These are phyloP conservation scores for Coprinopsis marcescibilis DNA, from an alignment of 768 basidiomycete genomes.

Conservation along the genomic window DNA sequence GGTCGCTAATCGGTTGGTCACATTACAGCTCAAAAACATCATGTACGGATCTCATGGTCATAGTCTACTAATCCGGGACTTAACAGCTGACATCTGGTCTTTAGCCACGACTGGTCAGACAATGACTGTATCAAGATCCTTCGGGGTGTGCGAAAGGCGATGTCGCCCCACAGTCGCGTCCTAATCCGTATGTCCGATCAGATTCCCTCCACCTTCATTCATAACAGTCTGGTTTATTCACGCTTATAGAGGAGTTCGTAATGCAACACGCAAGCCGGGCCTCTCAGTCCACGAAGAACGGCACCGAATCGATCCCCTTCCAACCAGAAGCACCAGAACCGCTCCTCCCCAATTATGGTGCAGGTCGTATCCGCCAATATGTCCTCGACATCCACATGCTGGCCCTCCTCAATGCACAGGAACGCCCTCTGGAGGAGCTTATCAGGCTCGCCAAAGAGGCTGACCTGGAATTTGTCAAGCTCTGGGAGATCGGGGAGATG, in stretches of 20 bases:
- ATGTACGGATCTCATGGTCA: conserved; percentile 20
- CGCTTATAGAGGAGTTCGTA: conserved; percentile 29
- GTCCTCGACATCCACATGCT: conserved; percentile 44
- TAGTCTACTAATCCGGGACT: background rate
- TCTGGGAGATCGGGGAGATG: conserved; percentile 28
- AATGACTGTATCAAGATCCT: conserved; percentile 30
- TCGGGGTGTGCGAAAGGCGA: conserved; percentile 26
- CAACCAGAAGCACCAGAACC: conserved; percentile 33
- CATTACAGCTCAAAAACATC: conserved; percentile 29
- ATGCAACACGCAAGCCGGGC: conserved; percentile 23
- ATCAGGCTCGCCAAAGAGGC: conserved; percentile 26
- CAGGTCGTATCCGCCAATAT: conserved; percentile 34
- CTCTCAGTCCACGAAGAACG: background rate
- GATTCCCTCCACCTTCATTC: background rate
- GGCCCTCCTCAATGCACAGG: conserved; percentile 33
- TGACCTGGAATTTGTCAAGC: conserved; percentile 26
- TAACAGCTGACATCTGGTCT: background rate
- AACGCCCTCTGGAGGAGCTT: conserved; percentile 37
- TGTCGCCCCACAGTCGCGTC: conserved; percentile 28
- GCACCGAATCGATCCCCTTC: too few relatives aligned
- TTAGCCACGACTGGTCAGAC: conserved; percentile 40
- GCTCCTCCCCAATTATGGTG: conserved; percentile 42
- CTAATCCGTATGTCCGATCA: conserved; percentile 28
- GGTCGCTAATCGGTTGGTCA: background rate
- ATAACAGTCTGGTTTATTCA: background rate